Evolutionary conservation across 257 asterid species (phyloP).

Genomic region (Nicotiana undulata): DNA sequence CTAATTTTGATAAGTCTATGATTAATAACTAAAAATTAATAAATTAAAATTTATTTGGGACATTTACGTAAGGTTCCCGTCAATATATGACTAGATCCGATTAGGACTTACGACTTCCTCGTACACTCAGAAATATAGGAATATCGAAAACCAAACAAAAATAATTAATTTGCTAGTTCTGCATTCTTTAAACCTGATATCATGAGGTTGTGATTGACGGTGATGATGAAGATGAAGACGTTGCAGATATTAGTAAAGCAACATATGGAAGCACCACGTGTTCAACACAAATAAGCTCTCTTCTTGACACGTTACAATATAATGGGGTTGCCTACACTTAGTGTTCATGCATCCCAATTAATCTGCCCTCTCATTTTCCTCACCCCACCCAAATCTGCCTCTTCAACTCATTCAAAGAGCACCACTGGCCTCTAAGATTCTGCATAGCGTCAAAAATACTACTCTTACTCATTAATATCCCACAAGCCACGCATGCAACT

Average conservation of each 20-base stretch:
- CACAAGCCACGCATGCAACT: not conserved
- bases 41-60: too few relatives aligned
- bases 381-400: not conserved
- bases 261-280: not conserved
- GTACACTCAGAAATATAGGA: not conserved
- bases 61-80: too few relatives aligned
- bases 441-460: not conserved
- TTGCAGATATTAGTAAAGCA: not conserved
- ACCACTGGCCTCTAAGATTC: not conserved
- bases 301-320: slow-evolving; percentile 14
- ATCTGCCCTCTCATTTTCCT: not conserved
- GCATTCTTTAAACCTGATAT: too few relatives aligned
- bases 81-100: not conserved
- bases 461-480: not conserved
- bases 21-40: too few relatives aligned
- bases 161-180: too few relatives aligned
- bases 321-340: not conserved
- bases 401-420: not conserved
- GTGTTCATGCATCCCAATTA: not conserved
- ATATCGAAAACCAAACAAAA: too few relatives aligned
- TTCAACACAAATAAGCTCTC: not conserved
- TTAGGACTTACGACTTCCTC: not conserved
- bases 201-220: too few relatives aligned
- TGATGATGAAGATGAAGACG: too few relatives aligned
- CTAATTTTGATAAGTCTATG: too few relatives aligned